Conservation (phyloP, 2,329 filamentous ascomycete genomes). For the Apiospora phragmitis region DNA sequence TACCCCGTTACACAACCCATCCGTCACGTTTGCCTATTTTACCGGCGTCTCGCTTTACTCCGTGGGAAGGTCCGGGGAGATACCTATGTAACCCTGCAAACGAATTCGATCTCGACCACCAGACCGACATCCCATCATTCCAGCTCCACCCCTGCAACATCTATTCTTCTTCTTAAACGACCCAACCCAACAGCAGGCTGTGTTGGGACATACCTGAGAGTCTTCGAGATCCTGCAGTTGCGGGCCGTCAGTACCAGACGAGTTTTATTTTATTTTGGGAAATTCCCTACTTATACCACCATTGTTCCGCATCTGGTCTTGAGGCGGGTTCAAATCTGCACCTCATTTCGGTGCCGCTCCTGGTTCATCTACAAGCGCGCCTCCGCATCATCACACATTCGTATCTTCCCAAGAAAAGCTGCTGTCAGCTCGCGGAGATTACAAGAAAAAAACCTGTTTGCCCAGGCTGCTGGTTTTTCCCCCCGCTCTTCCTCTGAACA, state of each 20-base stretch:
- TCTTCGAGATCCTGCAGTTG: not conserved
- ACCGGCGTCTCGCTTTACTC: not conserved
- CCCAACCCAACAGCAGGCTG: not conserved
- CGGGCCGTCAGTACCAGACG: not conserved
- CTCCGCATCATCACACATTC: not conserved
- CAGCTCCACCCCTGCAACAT: not conserved
- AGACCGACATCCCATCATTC: not conserved
- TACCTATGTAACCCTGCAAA: constrained; percentile 3
- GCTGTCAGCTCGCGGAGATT: not conserved
- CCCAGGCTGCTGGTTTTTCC: not conserved
- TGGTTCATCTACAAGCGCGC: not conserved
- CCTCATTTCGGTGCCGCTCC: not conserved
- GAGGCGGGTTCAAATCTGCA: not conserved
- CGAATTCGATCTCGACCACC: not conserved
- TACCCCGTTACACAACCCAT: constrained; percentile 25
- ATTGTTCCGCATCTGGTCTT: not conserved
- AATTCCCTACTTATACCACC: not conserved
- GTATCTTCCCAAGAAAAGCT: not conserved
- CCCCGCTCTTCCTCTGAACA: not conserved
- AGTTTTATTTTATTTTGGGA: not conserved
- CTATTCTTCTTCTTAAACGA: not conserved
- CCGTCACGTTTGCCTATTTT: constrained; percentile 21
- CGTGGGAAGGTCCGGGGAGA: not conserved
- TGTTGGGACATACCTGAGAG: not conserved
- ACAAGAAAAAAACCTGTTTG: not conserved